phyloP scores from a whole-genome alignment of 805 yeast genomes.

The Wickerhamiella azyma region DNA sequence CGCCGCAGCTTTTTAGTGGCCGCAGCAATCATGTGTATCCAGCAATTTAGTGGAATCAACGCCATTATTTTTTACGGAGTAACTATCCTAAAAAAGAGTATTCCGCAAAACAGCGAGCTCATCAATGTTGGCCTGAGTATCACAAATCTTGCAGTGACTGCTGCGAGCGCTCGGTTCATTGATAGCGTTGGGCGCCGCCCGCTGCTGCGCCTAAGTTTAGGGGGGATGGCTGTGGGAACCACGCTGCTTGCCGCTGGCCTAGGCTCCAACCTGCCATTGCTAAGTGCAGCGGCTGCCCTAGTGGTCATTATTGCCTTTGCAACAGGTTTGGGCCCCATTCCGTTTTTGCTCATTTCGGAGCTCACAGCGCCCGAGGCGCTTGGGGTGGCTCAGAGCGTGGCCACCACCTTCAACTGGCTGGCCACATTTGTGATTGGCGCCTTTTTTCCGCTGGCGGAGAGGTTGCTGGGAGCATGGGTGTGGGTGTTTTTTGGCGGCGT shows the following conservation, averaged over 20 bases:
- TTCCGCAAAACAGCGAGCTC: conserved; percentile 57
- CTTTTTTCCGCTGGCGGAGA: conserved; percentile 61
- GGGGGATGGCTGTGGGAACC: conserved; percentile 54
- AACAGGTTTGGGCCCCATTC: conserved; percentile 88
- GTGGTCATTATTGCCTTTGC: conserved; percentile 77
- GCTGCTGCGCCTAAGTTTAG: conserved; percentile 49
- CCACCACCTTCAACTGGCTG: conserved; percentile 81
- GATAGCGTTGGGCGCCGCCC: conserved; percentile 67
- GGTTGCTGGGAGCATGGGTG: conserved; percentile 58
- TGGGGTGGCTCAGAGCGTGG: conserved; percentile 85
- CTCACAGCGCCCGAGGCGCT: conserved; percentile 70
- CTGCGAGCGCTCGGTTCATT: conserved; percentile 58
- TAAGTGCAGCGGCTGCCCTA: conserved; percentile 53
- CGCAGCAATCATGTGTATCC: conserved; percentile 62
- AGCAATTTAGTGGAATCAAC: conserved; percentile 88
- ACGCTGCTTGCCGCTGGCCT: conserved; percentile 57
- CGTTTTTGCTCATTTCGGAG: conserved; percentile 77
- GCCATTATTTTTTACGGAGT: conserved; percentile 91
- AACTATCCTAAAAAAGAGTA: conserved; percentile 52
- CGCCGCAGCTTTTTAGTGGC: conserved; percentile 49
- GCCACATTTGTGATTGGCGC: conserved; percentile 69
- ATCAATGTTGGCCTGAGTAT: conserved; percentile 68
- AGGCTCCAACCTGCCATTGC: conserved; percentile 29
- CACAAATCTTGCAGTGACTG: conserved; percentile 62
- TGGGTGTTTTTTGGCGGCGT: conserved; percentile 45